Conservation (phyloP, 1,284 basidiomycete species). For the Exobasidium rhododendri region DNA sequence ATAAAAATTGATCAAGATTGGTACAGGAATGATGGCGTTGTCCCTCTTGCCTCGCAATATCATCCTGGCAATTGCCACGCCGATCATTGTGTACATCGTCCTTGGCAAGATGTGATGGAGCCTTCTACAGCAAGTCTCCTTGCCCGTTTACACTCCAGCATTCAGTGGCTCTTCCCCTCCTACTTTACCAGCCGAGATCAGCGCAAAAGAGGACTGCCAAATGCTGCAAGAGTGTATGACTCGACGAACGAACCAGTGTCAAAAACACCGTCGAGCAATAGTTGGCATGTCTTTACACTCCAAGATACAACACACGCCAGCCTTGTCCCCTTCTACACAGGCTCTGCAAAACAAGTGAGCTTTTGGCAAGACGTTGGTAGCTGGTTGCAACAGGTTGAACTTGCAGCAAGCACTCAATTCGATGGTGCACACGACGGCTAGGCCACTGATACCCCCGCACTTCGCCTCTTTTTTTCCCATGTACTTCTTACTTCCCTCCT, state of each 20-base stretch:
- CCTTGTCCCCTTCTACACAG: constrained; percentile 35
- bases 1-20: constrained; percentile 12
- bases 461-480: no score
- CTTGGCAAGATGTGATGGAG: constrained; percentile 15
- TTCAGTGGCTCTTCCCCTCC: neutral
- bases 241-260: neutral
- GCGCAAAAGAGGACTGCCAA: neutral
- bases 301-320: constrained; percentile 24
- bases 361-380: constrained; percentile 33
- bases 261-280: constrained; percentile 22
- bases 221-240: neutral
- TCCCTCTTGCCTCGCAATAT: constrained; percentile 33
- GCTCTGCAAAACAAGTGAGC: constrained; percentile 27
- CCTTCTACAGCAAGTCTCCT: neutral
- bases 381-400: constrained; percentile 27
- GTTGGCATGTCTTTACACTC: constrained; percentile 30
- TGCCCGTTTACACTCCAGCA: neutral
- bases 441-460: no score
- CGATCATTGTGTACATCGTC: constrained; percentile 19
- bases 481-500: no score
- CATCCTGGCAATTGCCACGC: constrained; percentile 29
- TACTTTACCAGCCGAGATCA: neutral
- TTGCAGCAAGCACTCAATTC: no score
- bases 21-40: constrained; percentile 38
- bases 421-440: no score